Percentiles rank a stretch among this genome's conserved stretches.
phyloP scores from a whole-genome alignment of 1,284 basidiomycete genomes.

The Rugosomyces carneus region DNA sequence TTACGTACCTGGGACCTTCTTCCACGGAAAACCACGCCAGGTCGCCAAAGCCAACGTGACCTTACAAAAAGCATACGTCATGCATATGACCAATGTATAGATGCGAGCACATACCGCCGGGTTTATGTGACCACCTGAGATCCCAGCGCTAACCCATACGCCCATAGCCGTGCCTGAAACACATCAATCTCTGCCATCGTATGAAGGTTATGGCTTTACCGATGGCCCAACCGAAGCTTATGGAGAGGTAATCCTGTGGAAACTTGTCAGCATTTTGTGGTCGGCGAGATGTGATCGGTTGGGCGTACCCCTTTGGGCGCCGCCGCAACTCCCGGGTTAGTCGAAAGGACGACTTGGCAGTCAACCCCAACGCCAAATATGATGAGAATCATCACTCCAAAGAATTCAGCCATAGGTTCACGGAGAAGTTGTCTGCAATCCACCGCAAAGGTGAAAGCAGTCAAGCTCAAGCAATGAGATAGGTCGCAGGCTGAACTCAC shows the following conservation, averaged over 20 bases:
- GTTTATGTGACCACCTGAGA: slow-evolving; percentile 76
- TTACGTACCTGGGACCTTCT: slow-evolving; percentile 80
- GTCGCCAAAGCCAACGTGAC: slow-evolving; percentile 65
- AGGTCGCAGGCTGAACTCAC: slow-evolving; percentile 24
- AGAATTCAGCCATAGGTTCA: slow-evolving; percentile 64
- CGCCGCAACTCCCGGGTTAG: slow-evolving; percentile 42
- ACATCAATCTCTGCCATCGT: too few species aligned
- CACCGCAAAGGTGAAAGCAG: not conserved
- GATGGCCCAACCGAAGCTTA: slow-evolving; percentile 62
- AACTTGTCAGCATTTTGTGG: not conserved
- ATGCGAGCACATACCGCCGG: slow-evolving; percentile 47
- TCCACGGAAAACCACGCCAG: slow-evolving; percentile 72
- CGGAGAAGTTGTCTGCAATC: too few species aligned
- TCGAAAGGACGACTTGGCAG: slow-evolving; percentile 57
- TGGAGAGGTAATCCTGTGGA: slow-evolving; percentile 50
- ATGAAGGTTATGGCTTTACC: too few species aligned
- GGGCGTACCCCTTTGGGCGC: slow-evolving; percentile 57
- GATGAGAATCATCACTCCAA: slow-evolving; percentile 45
- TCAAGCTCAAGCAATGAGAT: not conserved
- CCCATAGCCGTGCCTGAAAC: slow-evolving; percentile 59
- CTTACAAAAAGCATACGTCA: slow-evolving; percentile 21
- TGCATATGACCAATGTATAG: not conserved
- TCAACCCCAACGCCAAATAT: slow-evolving; percentile 61
- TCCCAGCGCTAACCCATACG: slow-evolving; percentile 59
- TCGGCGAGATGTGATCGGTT: not conserved